A percentile compares a stretch with the other conserved stretches of the same genome.
phyloP scores from a whole-genome alignment of 2,329 filamentous ascomycete genomes.

The Plectosphaerella plurivora region DNA sequence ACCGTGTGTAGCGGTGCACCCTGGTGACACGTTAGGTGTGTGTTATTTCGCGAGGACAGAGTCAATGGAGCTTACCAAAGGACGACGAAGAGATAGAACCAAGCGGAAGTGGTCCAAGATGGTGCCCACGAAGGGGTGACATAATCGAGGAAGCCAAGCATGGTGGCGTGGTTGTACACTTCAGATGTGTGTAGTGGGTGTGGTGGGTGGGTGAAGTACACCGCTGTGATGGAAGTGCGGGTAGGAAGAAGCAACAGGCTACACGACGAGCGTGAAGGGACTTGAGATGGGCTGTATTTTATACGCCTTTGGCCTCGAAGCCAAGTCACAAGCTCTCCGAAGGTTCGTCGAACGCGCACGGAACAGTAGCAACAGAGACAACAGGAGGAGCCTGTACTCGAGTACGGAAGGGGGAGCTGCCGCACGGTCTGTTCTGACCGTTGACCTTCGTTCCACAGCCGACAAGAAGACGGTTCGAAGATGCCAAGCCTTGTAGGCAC shows the following conservation, averaged over 20 bases:
- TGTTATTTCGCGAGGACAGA: background rate
- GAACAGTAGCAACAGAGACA: background rate
- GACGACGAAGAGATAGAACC: slow-evolving; percentile 12
- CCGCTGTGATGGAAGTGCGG: no score
- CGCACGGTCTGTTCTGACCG: background rate
- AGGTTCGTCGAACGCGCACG: no score
- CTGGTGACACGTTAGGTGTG: slow-evolving; percentile 37
- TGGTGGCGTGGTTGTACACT: slow-evolving; percentile 1
- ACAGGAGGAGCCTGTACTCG: background rate
- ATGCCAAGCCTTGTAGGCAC: background rate
- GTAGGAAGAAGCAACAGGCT: background rate
- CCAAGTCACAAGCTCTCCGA: no score
- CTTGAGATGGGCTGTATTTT: background rate
- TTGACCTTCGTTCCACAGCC: background rate
- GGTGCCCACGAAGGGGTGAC: background rate
- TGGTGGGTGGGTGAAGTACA: no score
- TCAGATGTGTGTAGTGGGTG: no score
- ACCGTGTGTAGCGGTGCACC: slow-evolving; percentile 80
- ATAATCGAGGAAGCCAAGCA: slow-evolving; percentile 8
- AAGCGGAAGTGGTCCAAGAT: slow-evolving; percentile 10
- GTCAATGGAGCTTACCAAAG: slow-evolving; percentile 38
- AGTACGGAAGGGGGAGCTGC: background rate
- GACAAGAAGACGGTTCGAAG: background rate
- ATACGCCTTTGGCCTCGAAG: background rate
- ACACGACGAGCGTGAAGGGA: background rate